phyloP scores from a whole-genome alignment of 306 rosid species.

The Carpinus fangiana region DNA sequence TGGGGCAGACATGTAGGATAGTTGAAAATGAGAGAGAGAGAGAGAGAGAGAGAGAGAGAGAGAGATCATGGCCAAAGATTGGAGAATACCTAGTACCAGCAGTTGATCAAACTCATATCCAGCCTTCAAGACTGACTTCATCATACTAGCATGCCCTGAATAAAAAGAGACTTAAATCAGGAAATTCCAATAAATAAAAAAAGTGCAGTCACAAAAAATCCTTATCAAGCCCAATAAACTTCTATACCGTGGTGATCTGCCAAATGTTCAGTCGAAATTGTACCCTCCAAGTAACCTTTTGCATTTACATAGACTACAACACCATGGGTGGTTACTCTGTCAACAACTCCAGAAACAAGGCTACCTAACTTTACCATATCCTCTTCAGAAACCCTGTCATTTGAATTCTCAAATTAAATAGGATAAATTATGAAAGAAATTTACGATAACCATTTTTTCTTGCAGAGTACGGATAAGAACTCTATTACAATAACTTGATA shows the following conservation, averaged over 20 bases:
- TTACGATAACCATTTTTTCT: neutral
- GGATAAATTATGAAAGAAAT: constrained; percentile 7
- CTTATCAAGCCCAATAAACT: neutral
- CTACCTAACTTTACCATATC: constrained; percentile 63
- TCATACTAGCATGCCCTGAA: constrained; percentile 66
- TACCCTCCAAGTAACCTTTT: constrained; percentile 66
- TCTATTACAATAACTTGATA: neutral
- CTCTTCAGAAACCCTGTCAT: constrained; percentile 79
- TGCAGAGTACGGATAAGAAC: neutral
- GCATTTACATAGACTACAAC: constrained; percentile 63
- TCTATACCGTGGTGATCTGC: constrained; percentile 84
- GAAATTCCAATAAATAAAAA: constrained; percentile 22
- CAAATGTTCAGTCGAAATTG: constrained; percentile 75
- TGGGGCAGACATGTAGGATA: neutral
- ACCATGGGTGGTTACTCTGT: constrained; percentile 54
- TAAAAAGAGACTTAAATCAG: constrained; percentile 28
- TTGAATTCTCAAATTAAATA: constrained; percentile 22
- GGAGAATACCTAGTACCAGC: constrained; percentile 67
- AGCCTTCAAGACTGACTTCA: constrained; percentile 79
- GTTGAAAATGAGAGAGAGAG: neutral
- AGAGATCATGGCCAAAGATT: constrained; percentile 8
- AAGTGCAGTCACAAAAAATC: neutral
- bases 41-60: neutral
- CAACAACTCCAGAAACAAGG: constrained; percentile 83
- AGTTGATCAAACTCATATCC: constrained; percentile 82